Evolutionary conservation across 805 yeast genomes (phyloP).

Genomic region (Metschnikowia lunata): DNA sequence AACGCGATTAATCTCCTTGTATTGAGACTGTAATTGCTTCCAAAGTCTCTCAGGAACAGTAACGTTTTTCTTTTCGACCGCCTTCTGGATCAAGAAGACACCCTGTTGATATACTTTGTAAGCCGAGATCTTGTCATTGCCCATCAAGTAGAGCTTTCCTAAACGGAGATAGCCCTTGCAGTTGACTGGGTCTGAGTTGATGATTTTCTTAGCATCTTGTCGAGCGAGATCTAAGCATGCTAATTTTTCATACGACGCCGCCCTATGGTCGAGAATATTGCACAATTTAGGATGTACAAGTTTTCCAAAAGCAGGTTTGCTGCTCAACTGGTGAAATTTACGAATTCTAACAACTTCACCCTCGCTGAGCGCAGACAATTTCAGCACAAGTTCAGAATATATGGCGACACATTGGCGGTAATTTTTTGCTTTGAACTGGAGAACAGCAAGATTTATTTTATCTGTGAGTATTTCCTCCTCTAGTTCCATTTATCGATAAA

Average conservation of each 20-base stretch:
- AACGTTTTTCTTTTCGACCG: constrained; percentile 23
- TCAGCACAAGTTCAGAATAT: constrained; percentile 24
- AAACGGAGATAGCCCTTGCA: constrained; percentile 48
- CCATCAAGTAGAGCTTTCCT: constrained; percentile 31
- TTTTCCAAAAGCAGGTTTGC: constrained; percentile 27
- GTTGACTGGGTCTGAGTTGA: constrained; percentile 38
- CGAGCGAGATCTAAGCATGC: constrained; percentile 27
- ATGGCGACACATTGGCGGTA: constrained; percentile 25
- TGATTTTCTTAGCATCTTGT: constrained; percentile 32
- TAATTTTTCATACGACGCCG: constrained; percentile 47
- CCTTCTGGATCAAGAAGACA: constrained; percentile 30
- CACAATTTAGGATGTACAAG: constrained; percentile 34
- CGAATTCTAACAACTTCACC: constrained; percentile 15
- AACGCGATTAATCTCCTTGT: constrained; percentile 19
- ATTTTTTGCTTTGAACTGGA: constrained; percentile 28
- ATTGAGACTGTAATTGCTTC: constrained; percentile 22
- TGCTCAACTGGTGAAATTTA: constrained; percentile 18
- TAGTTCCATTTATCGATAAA: constrained; percentile 11
- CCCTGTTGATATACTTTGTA: constrained; percentile 36
- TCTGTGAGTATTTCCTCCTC: constrained; percentile 25
- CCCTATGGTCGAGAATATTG: constrained; percentile 41
- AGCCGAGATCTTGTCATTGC: constrained; percentile 30
- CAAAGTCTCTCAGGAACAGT: constrained; percentile 31
- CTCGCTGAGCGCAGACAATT: constrained; percentile 16
- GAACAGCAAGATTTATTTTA: constrained; percentile 26